phyloP scores from a whole-genome alignment of 108 stramenopile species.

The Conticribra weissflogii region DNA sequence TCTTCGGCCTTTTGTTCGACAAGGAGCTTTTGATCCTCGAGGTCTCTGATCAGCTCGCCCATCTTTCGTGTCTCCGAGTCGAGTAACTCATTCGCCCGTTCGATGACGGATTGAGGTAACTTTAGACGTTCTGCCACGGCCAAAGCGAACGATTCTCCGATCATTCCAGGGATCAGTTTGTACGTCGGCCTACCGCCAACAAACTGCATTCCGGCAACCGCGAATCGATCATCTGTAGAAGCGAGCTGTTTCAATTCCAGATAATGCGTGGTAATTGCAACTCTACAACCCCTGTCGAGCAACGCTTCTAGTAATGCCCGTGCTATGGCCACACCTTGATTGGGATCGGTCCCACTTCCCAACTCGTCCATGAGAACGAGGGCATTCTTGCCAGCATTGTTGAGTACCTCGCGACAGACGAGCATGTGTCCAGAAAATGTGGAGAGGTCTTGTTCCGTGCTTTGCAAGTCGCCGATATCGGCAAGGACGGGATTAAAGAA shows the following conservation, averaged over 20 bases:
- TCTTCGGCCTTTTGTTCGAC: slow-evolving; percentile 76
- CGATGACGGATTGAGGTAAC: slow-evolving; percentile 73
- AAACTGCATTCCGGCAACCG: slow-evolving; percentile 92
- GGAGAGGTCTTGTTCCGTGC: slow-evolving; percentile 90
- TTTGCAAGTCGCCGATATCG: slow-evolving; percentile 95
- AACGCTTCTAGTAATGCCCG: slow-evolving; percentile 91
- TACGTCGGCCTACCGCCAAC: slow-evolving; percentile 88
- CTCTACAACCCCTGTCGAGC: slow-evolving; percentile 82
- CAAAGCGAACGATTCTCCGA: slow-evolving; percentile 93
- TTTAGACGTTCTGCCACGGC: slow-evolving; percentile 85
- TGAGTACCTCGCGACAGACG: slow-evolving; percentile 83
- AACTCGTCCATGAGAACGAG: slow-evolving; percentile 95
- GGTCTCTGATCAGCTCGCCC: slow-evolving; percentile 84
- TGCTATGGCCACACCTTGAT: slow-evolving; percentile 95
- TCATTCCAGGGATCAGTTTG: slow-evolving; percentile 85
- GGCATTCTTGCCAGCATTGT: slow-evolving; percentile 63
- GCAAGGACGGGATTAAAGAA: slow-evolving; percentile 89
- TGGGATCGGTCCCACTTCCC: slow-evolving; percentile 94
- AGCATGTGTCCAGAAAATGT: slow-evolving; percentile 95
- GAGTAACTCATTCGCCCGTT: slow-evolving; percentile 79
- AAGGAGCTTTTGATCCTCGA: slow-evolving; percentile 79
- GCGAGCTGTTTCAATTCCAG: slow-evolving; percentile 92
- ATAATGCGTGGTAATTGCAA: slow-evolving; percentile 95
- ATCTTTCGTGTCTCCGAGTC: slow-evolving; percentile 87
- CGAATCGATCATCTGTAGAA: slow-evolving; percentile 82